phyloP scores from a whole-genome alignment of 306 rosid species.

The Adenanthera pavonina region DNA sequence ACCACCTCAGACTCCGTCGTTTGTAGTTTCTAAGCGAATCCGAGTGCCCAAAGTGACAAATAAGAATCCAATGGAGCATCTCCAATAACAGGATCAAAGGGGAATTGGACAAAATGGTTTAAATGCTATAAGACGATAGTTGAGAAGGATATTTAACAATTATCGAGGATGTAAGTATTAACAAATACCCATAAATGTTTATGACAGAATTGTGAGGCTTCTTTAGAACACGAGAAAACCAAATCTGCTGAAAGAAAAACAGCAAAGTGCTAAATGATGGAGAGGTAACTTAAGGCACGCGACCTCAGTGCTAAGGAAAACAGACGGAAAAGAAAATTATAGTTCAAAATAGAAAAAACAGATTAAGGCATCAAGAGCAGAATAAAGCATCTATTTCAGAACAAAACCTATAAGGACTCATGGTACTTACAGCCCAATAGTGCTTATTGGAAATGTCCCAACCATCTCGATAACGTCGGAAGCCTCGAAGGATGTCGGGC shows the following conservation, averaged over 20 bases:
- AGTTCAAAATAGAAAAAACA: not conserved
- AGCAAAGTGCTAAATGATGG: not conserved
- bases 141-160: not conserved
- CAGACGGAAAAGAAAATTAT: not conserved
- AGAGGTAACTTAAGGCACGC: not conserved
- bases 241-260: slow-evolving; percentile 1
- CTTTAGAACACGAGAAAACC: not conserved
- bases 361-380: not conserved
- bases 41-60: not conserved
- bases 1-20: not conserved
- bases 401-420: slow-evolving; percentile 1
- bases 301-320: not conserved
- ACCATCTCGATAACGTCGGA: slow-evolving; percentile 68
- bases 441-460: slow-evolving; percentile 81
- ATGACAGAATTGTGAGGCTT: not conserved
- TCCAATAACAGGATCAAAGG: not conserved
- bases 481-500: slow-evolving; percentile 69
- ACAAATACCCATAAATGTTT: not conserved
- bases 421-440: slow-evolving; percentile 87
- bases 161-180: not conserved
- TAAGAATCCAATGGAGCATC: not conserved
- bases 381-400: slow-evolving; percentile 26
- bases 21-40: not conserved
- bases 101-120: not conserved
- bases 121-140: not conserved